These are phyloP conservation scores for Ramaria rubella DNA, from an alignment of 768 basidiomycete genomes.

Conservation along the genomic window DNA sequence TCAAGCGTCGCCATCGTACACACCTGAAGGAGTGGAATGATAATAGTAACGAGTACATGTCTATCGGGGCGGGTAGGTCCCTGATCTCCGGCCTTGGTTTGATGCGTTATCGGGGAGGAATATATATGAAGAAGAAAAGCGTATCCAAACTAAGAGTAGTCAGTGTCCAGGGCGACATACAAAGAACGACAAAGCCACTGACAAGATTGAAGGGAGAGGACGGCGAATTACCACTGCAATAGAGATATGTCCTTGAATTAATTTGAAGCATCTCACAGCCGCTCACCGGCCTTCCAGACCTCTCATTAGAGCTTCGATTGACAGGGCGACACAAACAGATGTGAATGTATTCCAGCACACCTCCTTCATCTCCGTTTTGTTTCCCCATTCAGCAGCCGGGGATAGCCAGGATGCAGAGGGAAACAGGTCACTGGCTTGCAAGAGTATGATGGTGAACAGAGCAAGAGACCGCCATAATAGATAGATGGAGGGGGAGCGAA, in stretches of 20 bases:
- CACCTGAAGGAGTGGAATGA: conserved; percentile 69
- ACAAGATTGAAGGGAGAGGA: conserved; percentile 69
- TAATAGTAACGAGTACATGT: conserved; percentile 65
- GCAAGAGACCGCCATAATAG: conserved; percentile 49
- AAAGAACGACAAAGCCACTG: conserved; percentile 21
- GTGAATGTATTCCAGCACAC: conserved; percentile 73
- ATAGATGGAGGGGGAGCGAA: conserved; percentile 62
- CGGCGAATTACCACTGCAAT: conserved; percentile 6
- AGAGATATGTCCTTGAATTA: not conserved
- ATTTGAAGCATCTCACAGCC: conserved; percentile 10
- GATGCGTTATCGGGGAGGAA: conserved; percentile 56
- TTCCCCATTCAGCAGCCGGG: conserved; percentile 39
- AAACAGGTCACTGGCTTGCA: conserved; percentile 46
- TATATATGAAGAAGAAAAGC: conserved; percentile 72
- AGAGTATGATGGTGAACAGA: conserved; percentile 51
- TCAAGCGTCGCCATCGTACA: conserved; percentile 13
- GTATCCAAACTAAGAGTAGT: conserved; percentile 54
- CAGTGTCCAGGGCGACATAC: conserved; percentile 1
- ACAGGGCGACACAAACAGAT: conserved; percentile 57
- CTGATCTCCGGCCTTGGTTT: conserved; percentile 23
- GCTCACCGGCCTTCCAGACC: conserved; percentile 56
- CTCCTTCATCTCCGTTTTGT: conserved; percentile 46
- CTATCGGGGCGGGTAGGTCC: conserved; percentile 61
- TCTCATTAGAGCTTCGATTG: conserved; percentile 58
- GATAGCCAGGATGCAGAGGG: conserved; percentile 31